Base-by-base conservation (phyloP, 1,284 basidiomycete genomes). In the Ganoderma boninense region DNA sequence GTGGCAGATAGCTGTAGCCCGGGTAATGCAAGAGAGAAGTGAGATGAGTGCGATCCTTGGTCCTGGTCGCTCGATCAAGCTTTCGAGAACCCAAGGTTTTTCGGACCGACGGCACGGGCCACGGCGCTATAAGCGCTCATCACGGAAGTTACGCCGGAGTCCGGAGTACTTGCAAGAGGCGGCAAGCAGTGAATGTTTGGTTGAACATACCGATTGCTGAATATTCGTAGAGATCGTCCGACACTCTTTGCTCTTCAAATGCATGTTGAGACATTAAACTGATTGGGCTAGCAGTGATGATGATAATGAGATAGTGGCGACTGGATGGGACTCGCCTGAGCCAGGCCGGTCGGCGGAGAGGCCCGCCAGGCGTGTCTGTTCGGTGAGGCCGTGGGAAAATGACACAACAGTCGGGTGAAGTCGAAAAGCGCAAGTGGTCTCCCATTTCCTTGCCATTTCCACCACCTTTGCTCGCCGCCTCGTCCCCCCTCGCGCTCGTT, bases 301-400 rank as follows among this genome's bases (percentile, higher is more conserved):
- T 61, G 54, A 42, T 42, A 65, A 62, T 38, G 62, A 35, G 35
- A 64, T 40, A 20, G 29, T 46, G 26, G 54, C 64, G 71, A 64
- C 62, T 61, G 29, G 69, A 63, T 68, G 35, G 62, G 69, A 65
- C 71, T 66, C 68, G 60, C 60, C 60, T 42, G 64, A 69, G 42
- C 60, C 42, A 62, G 60, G 42, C 40, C 40, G 18, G 40, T 42
- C 49, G 49, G 49, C 23, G 23, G 11, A 6, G 69, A 69, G 72
- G 29, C 40, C 62, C 67, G 62, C 72, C 62, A 75, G 69, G 64
- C 69, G 74, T 65, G 71, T 74, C 72, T 23, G 35, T 61, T 42
- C n/a, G 69, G 70, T 49, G 64, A 32, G 57, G 18, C 64, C 75
- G 75, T 76, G 75, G 75, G 75, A 76, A 75, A 29, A 40, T 49